Evolutionary conservation across 768 basidiomycete genomes (phyloP).

Genomic region (Lactifluus subvellereus): DNA sequence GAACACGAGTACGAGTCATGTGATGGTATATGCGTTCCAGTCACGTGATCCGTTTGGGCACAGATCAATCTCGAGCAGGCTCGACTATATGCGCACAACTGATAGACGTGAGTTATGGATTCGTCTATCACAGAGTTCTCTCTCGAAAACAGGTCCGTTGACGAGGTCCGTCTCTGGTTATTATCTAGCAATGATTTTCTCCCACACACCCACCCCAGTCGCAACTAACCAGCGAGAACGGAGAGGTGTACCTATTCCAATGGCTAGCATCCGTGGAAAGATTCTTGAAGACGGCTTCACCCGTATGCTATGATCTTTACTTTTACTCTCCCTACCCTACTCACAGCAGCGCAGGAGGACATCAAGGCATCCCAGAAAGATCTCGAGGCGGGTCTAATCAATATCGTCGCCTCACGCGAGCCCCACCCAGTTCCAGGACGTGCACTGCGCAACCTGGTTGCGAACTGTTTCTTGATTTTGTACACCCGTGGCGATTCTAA

Average conservation of each 20-base stretch:
- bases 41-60: slow-evolving; percentile 8
- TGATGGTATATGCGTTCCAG: too few species aligned
- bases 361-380: slow-evolving; percentile 58
- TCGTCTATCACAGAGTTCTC: slow-evolving; percentile 13
- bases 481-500: slow-evolving; percentile 79
- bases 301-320: slow-evolving; percentile 40
- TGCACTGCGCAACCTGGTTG: slow-evolving; percentile 71
- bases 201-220: slow-evolving; percentile 37
- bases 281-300: slow-evolving; percentile 41
- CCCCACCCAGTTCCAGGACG: slow-evolving; percentile 82
- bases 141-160: slow-evolving; percentile 19
- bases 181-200: neutral
- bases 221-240: slow-evolving; percentile 65
- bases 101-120: slow-evolving; percentile 7
- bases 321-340: neutral
- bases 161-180: slow-evolving; percentile 14
- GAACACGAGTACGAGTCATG: neutral
- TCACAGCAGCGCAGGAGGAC: slow-evolving; percentile 43
- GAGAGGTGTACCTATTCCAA: slow-evolving; percentile 77
- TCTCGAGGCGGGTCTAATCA: slow-evolving; percentile 59
- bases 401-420: slow-evolving; percentile 57
- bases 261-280: slow-evolving; percentile 71
- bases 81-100: neutral
- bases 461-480: slow-evolving; percentile 66
- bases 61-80: neutral